Conservation (phyloP, 352 stramenopile species). For the Phytophthora nicotianae region DNA sequence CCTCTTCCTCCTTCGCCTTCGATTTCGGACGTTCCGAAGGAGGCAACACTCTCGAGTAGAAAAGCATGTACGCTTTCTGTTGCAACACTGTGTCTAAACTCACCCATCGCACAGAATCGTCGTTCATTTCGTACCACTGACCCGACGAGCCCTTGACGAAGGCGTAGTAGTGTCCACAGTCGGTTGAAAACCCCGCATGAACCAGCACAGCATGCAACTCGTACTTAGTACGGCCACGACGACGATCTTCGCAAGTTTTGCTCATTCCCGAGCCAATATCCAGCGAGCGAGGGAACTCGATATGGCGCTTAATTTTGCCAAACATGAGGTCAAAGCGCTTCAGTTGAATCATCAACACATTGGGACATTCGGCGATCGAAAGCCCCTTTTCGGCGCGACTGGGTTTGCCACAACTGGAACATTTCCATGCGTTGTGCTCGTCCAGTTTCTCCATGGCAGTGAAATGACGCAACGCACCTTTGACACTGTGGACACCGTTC, state of each 20-base stretch:
- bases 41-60: slow-evolving; percentile 83
- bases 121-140: slow-evolving; percentile 94
- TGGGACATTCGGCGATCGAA: slow-evolving; percentile 79
- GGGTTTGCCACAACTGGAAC: slow-evolving; percentile 74
- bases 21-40: slow-evolving; percentile 43
- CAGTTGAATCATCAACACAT: slow-evolving; percentile 90
- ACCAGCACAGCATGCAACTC: slow-evolving; percentile 86
- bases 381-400: slow-evolving; percentile 85
- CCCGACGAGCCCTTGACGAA: slow-evolving; percentile 89
- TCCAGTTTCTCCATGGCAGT: slow-evolving; percentile 86
- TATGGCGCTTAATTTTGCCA: slow-evolving; percentile 90
- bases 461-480: slow-evolving; percentile 81
- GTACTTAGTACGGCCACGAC: slow-evolving; percentile 63
- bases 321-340: slow-evolving; percentile 91
- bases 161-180: slow-evolving; percentile 92
- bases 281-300: slow-evolving; percentile 75
- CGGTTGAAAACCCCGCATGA: slow-evolving; percentile 86
- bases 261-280: slow-evolving; percentile 68
- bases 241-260: slow-evolving; percentile 57
- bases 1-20: slow-evolving; percentile 33
- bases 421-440: slow-evolving; percentile 87
- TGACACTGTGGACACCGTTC: slow-evolving; percentile 73
- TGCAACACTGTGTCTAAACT: slow-evolving; percentile 86
- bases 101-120: slow-evolving; percentile 87
- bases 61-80: slow-evolving; percentile 92